phyloP scores from a whole-genome alignment of 2,329 filamentous ascomycete species.

The Colletotrichum melonis region DNA sequence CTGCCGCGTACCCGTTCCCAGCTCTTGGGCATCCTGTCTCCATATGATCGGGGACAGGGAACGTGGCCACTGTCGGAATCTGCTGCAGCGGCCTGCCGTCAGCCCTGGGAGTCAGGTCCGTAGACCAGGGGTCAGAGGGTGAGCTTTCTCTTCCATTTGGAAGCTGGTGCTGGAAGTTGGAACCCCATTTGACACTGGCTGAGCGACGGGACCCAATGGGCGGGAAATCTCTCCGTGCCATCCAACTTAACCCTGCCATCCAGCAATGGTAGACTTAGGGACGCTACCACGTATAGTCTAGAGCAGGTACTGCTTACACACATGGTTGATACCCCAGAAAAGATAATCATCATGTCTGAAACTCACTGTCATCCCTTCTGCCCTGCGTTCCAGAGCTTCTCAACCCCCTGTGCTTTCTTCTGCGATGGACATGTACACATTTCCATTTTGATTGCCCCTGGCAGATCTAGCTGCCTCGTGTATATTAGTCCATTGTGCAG shows the following conservation, averaged over 20 bases:
- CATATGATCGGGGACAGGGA: conserved; percentile 17
- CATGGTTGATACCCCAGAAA: neutral
- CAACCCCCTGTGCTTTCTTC: neutral
- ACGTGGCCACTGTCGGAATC: conserved; percentile 28
- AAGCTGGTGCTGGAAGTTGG: neutral
- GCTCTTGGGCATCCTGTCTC: conserved; percentile 3
- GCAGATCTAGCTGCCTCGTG: conserved; percentile 23
- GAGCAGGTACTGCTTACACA: neutral
- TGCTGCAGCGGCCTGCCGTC: neutral
- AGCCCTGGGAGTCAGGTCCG: conserved; percentile 9
- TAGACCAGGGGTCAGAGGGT: neutral
- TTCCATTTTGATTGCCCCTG: conserved; percentile 8
- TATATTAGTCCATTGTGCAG: conserved; percentile 6
- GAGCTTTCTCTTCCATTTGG: neutral
- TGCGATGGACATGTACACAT: neutral
- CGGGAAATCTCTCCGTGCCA: too few relatives aligned
- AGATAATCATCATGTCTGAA: neutral
- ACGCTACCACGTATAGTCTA: neutral
- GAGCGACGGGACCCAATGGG: too few relatives aligned
- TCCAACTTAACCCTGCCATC: too few relatives aligned
- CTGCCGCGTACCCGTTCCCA: conserved; percentile 30
- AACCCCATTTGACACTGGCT: neutral
- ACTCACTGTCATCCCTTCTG: neutral
- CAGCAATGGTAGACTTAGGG: neutral
- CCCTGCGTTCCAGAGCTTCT: conserved; percentile 6